phyloP scores from a whole-genome alignment of 805 yeast genomes.

The Yarrowia yakushimensis region DNA sequence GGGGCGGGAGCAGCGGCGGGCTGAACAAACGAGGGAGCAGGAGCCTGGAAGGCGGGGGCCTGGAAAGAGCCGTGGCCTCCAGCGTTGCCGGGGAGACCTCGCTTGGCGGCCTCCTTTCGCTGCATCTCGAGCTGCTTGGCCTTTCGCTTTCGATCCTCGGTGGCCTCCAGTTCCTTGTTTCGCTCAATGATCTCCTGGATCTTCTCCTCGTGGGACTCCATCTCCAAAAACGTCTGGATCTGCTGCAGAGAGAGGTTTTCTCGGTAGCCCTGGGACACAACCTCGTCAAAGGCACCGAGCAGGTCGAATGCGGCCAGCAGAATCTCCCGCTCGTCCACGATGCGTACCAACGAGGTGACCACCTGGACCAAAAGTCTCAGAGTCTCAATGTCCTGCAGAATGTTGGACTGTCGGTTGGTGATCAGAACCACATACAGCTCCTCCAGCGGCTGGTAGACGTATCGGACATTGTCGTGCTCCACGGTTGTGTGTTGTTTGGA shows the following conservation, averaged over 20 bases:
- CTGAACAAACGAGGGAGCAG: conserved; percentile 26
- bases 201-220: conserved; percentile 98
- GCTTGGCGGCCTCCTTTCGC: conserved; percentile 47
- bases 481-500: conserved; percentile 86
- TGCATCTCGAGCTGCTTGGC: conserved; percentile 72
- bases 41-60: conserved; percentile 22
- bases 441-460: conserved; percentile 93
- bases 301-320: conserved; percentile 83
- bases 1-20: conserved; percentile 12
- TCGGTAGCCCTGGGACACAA: conserved; percentile 81
- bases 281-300: conserved; percentile 89
- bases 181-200: conserved; percentile 96
- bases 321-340: conserved; percentile 77
- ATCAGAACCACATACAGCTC: conserved; percentile 86
- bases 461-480: conserved; percentile 87
- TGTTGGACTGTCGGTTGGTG: conserved; percentile 87
- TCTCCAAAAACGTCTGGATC: conserved; percentile 83
- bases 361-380: conserved; percentile 80
- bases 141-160: conserved; percentile 92
- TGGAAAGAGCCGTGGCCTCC: conserved; percentile 30
- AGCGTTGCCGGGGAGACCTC: conserved; percentile 32
- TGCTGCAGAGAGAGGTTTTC: conserved; percentile 81
- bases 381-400: conserved; percentile 91
- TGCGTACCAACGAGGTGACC: conserved; percentile 66
- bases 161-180: conserved; percentile 94